A percentile compares a stretch with the other conserved stretches of the same genome.
These are phyloP conservation scores for Alternaria viburni DNA, from an alignment of 2,329 filamentous ascomycete species.

Conservation along the genomic window DNA sequence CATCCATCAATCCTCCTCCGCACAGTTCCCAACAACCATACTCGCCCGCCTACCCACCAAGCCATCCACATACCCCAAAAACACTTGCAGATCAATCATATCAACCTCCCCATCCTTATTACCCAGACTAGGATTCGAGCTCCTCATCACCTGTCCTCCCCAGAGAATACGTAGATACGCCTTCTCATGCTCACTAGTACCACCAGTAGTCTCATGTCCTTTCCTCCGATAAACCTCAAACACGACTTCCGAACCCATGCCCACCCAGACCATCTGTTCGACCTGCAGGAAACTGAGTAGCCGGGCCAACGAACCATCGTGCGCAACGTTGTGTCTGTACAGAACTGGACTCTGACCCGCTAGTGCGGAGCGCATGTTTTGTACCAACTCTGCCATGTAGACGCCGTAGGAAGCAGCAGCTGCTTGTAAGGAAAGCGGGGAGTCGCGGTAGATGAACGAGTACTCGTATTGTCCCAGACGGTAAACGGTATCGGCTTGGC, in stretches of 20 bases:
- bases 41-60: constrained; percentile 64
- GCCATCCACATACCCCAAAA: constrained; percentile 74
- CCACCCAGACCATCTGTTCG: constrained; percentile 81
- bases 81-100: constrained; percentile 70
- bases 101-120: constrained; percentile 59
- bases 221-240: constrained; percentile 69
- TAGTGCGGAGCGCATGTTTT: constrained; percentile 62
- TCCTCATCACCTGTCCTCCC: constrained; percentile 69
- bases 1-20: constrained; percentile 19
- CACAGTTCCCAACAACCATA: constrained; percentile 49
- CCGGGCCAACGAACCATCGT: constrained; percentile 75
- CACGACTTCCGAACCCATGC: constrained; percentile 79
- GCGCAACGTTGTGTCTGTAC: constrained; percentile 80
- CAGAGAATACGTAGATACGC: constrained; percentile 72
- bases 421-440: constrained; percentile 65
- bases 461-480: constrained; percentile 83
- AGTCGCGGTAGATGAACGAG: constrained; percentile 75
- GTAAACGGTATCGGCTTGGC: constrained; percentile 72
- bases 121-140: constrained; percentile 71
- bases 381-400: constrained; percentile 74
- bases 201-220: neutral
- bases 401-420: constrained; percentile 70
- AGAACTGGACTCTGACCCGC: constrained; percentile 43
- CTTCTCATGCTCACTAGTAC: constrained; percentile 5
- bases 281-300: constrained; percentile 74